Base-by-base conservation (phyloP, 225 moss, liverwort and hornwort species). In the Lunularia cruciata region DNA sequence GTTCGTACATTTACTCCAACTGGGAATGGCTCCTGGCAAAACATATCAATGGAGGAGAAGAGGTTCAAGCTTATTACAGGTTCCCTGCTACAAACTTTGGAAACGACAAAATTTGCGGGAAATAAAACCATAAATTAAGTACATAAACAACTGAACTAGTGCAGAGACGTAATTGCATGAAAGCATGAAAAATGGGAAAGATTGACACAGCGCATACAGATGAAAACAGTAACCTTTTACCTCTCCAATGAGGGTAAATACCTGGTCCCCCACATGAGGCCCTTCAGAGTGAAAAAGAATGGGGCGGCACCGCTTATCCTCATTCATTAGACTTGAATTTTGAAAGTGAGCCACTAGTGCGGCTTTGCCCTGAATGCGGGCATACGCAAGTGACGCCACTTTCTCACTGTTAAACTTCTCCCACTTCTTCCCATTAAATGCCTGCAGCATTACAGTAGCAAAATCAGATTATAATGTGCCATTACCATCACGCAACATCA, bases 331-430 rank as follows among this genome's bases (percentile, higher is more conserved):
- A 82, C 90, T 90, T 16, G 92, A 98, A 77, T 98, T 98, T 52
- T 98, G 96, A 59, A 98, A 98, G 59, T 92, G 96, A 32, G 90
- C 92, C 5, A 92, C 92, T 39, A 98, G 86, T 31, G 96, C 96
- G 70, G 96, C 90, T 75, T 98, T 98, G n/a, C 96, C 96, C 83
- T 98, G 96, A 57, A 98, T 98, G 32, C 96, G 87, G 10, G 96
- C 92, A 52, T 98, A 98, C 22, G 96, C 96, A 60, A 98, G 78
- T 8, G 96, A 98, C 2, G 96, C 96, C 34, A 98, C 96, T 76
- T 98, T 98, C 75, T 98, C 96, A 47, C 92, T 92, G 67, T 98
- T 98, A 56, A 98, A 98, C 56, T 92, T 98, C 69, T 96, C 96
- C 96, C 96, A 96, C 39, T 96, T 96, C 72, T 96, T 96, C 16